Evolutionary conservation across 192 early-diverging fungal genomes (phyloP).

Genomic region (Nowakowskiella sp.): DNA sequence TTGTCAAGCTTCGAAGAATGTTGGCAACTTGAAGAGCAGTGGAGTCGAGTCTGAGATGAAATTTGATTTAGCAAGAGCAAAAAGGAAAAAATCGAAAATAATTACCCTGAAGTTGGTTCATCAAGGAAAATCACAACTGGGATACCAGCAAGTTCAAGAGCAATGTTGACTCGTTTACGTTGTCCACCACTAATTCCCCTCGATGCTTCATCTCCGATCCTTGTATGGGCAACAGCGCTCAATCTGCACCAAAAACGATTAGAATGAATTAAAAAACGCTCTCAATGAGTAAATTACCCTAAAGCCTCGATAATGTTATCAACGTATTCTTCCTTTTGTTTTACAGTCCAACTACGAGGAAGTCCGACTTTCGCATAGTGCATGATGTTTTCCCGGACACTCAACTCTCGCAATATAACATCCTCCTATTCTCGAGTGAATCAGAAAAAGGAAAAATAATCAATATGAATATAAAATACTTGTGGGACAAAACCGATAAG

Average conservation of each 20-base stretch:
- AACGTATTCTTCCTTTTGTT: constrained; percentile 16
- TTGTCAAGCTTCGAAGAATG: constrained; percentile 59
- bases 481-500: constrained; percentile 35
- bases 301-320: constrained; percentile 19
- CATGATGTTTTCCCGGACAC: constrained; percentile 66
- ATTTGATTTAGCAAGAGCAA: too few species aligned
- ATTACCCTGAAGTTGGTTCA: constrained; percentile 78
- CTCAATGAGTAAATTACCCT: too few species aligned
- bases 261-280: too few species aligned
- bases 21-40: constrained; percentile 58
- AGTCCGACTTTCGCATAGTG: constrained; percentile 72
- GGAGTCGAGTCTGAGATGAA: constrained; percentile 65
- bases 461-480: constrained; percentile 1
- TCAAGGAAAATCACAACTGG: constrained; percentile 80
- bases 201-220: constrained; percentile 61
- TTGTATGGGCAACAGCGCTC: constrained; percentile 17
- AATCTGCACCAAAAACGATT: constrained; percentile 9
- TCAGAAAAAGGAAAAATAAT: background rate
- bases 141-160: constrained; percentile 72
- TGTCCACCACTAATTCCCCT: constrained; percentile 79
- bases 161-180: constrained; percentile 82
- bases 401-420: constrained; percentile 38
- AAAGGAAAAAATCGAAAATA: too few species aligned
- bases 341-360: constrained; percentile 44
- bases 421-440: background rate